Conservation (phyloP, 305 asterid genomes). For the Euphrasia arctica region DNA sequence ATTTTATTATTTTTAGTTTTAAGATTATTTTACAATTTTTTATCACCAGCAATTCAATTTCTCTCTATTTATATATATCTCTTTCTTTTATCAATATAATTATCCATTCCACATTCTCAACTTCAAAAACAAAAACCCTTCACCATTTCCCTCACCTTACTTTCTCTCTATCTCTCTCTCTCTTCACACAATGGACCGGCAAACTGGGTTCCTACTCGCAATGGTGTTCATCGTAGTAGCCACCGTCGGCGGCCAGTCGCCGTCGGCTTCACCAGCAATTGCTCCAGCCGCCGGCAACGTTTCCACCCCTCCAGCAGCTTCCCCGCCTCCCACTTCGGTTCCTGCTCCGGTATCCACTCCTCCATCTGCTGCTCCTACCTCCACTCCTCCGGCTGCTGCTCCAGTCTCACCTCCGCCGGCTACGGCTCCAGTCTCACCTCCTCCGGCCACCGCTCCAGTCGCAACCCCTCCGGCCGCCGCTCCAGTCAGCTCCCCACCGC, state of each 20-base stretch:
- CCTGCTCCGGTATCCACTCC: slow-evolving; percentile 11
- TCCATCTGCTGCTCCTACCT: slow-evolving; percentile 4
- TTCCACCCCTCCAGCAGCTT: slow-evolving; percentile 35
- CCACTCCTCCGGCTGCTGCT: slow-evolving; percentile 21
- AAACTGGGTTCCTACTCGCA: slow-evolving; percentile 35
- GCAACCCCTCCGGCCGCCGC: slow-evolving; percentile 26
- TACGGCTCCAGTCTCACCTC: slow-evolving; percentile 32
- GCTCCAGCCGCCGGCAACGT: slow-evolving; percentile 41
- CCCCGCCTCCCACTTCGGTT: slow-evolving; percentile 35
- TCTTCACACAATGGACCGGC: slow-evolving; percentile 40
- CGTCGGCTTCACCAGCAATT: slow-evolving; percentile 50
- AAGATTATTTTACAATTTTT: no score
- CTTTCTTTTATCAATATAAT: neutral
- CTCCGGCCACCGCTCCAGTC: slow-evolving; percentile 44
- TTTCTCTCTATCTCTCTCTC: neutral
- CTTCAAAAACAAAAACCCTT: neutral
- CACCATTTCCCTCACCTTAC: neutral
- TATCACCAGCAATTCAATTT: neutral
- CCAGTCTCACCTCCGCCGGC: slow-evolving; percentile 38
- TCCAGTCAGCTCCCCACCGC: slow-evolving; percentile 34
- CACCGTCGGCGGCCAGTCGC: slow-evolving; percentile 53
- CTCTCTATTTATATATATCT: neutral
- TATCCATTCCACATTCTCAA: neutral
- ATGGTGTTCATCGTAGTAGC: slow-evolving; percentile 53
- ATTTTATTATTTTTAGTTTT: no score